Base-by-base conservation (phyloP, 192 early-diverging fungal genomes). In the Glomus cerebriforme region DNA sequence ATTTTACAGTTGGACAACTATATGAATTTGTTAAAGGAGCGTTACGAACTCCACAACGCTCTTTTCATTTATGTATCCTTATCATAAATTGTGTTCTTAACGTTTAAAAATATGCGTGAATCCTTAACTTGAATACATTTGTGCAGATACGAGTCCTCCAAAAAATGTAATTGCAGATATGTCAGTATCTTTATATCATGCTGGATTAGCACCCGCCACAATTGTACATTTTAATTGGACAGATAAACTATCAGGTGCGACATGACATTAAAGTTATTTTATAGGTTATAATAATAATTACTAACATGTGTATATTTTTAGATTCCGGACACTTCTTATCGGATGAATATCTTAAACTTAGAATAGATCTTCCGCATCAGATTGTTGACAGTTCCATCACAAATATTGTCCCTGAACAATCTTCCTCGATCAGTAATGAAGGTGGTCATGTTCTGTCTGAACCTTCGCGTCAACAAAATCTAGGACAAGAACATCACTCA, bases 171-270 rank as follows among this genome's bases (percentile, higher is more conserved):
- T 90, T 26, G n/a, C 80, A n/a, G 85, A 86, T 45, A 70, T 82
- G 35, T 77, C 78, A 5, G 31, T 85, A 60, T 83, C 83, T 19
- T 66, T 90, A 34, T 89, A 83, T 74, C 83, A 88, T 67, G 86
- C 87, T 32, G 83, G 82, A 65, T 65, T 90, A 26, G 75, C 89
- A n/a, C 89, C 89, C 22, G 86, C 87, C 45, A 87, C 86, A 10
- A 82, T 87, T 75, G 85, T 90, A 0, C 82, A 85, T 59, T 88
- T 88, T 77, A 83, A 80, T 35, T 88, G 87, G 85, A 66, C 75
- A 64, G 83, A 87, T 27, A 82, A 77, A 32, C 22, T 31, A n/a
- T 22, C 22, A 34, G 34, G 22, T 54, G 35, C 17, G 9, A 27
- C 27, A 24, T 73, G 24, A 19, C 9, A 9, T 73, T 54, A 58